phyloP scores from a whole-genome alignment of 495 filamentous ascomycete species.

The Clavariopsis aquatica region DNA sequence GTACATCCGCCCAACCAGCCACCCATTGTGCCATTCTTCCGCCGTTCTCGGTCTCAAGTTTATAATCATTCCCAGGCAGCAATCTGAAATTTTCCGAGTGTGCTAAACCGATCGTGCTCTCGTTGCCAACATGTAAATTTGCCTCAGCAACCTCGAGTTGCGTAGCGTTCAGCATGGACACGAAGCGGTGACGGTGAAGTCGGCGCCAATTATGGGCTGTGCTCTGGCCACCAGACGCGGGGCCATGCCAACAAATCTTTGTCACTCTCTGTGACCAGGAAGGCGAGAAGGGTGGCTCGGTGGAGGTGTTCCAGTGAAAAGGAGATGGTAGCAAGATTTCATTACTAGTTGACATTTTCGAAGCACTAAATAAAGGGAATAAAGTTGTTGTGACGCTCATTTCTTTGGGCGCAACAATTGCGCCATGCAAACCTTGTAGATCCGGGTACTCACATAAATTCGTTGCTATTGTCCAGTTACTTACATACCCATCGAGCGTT shows the following conservation, averaged over 20 bases:
- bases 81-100: constrained; percentile 38
- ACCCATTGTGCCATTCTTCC: constrained; percentile 40
- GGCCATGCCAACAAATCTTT: constrained; percentile 67
- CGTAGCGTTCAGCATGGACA: constrained; percentile 68
- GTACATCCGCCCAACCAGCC: constrained; percentile 37
- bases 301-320: constrained; percentile 63
- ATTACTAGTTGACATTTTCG: constrained; percentile 75
- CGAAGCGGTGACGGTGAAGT: constrained; percentile 74
- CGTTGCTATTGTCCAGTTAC: constrained; percentile 43
- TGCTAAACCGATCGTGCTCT: constrained; percentile 4
- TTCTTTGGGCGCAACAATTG: constrained; percentile 66
- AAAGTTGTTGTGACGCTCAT: constrained; percentile 57
- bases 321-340: constrained; percentile 78
- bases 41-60: constrained; percentile 17
- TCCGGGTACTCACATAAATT: constrained; percentile 41
- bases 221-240: constrained; percentile 69
- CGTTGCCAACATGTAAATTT: neutral
- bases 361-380: constrained; percentile 73
- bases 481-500: constrained; percentile 42
- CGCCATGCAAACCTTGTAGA: constrained; percentile 62
- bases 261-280: constrained; percentile 60
- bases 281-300: constrained; percentile 25
- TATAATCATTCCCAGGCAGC: constrained; percentile 34
- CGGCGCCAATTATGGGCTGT: constrained; percentile 62
- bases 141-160: constrained; percentile 50